These are phyloP conservation scores for Globisporangium viniferum DNA, from an alignment of 352 stramenopile genomes.

Conservation along the genomic window DNA sequence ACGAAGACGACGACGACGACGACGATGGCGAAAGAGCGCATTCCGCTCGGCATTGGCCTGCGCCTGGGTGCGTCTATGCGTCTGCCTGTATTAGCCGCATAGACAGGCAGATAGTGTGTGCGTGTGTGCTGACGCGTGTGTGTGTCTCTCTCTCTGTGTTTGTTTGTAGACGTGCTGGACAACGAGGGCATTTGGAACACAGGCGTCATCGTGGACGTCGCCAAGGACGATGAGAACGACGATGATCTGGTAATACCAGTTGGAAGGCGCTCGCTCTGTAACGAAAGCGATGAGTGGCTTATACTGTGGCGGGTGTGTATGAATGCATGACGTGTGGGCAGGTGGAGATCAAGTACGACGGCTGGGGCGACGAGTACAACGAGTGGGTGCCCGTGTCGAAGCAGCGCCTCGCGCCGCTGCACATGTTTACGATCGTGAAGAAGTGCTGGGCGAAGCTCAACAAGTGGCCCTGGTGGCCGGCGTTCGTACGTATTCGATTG, in stretches of 20 bases:
- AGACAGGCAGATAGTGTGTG: neutral
- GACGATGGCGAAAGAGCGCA: conserved; percentile 23
- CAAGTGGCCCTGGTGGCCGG: conserved; percentile 83
- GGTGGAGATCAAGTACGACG: conserved; percentile 85
- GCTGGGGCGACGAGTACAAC: conserved; percentile 81
- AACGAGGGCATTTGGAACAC: conserved; percentile 86
- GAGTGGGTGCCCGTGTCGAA: conserved; percentile 58
- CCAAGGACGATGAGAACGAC: conserved; percentile 48
- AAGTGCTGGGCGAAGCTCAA: conserved; percentile 86
- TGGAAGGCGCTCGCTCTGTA: too few species aligned
- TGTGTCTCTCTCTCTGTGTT: neutral
- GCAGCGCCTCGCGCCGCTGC: conserved; percentile 64
- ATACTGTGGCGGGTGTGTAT: neutral
- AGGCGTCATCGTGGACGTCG: conserved; percentile 61
- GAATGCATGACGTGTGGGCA: conserved; percentile 10
- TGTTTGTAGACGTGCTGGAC: conserved; percentile 61
- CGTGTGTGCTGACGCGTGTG: conserved; percentile 4
- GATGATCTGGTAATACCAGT: conserved; percentile 40
- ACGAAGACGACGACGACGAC: conserved; percentile 6
- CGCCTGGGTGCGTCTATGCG: conserved; percentile 51
- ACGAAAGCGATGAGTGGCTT: neutral
- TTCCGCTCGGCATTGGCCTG: conserved; percentile 66
- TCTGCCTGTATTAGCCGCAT: neutral
- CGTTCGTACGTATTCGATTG: conserved; percentile 44
- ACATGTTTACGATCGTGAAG: conserved; percentile 82